Base-by-base conservation (phyloP, 495 filamentous ascomycete genomes). In the Neurospora tetraspora region DNA sequence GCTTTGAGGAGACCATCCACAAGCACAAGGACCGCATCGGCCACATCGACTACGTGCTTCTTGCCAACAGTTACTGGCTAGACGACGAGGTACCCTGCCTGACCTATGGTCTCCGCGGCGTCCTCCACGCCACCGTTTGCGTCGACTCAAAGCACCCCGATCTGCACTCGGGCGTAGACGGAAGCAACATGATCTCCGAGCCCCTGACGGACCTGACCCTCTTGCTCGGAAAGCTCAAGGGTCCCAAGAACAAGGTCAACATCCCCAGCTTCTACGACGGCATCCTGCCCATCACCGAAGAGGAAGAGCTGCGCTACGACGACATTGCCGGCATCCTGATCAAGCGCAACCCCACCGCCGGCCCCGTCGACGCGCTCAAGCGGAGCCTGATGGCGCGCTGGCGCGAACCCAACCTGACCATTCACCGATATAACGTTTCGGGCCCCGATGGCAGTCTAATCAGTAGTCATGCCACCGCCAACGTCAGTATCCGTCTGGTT, bases 1-100 rank as follows among this genome's bases (percentile, higher is more conserved):
- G 95, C 1, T 98, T 99, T 80, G 88, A 91, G 71, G 86, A 93
- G 72, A 91, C 92, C 0, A 89, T 99, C 36, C 88, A 86, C 45
- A 83, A 87, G 53, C 88, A 96, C 78, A 96, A 96, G 79, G 85
- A 88, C n/a, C 84, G 91, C 20, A 96, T 99, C 74, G 96, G 96
- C 2, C 85, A 92, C 18, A 88, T 98, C 4, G 94, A 98, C 81
- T 98, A 93, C 86, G 94, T 99, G 45, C 82, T 99, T 2, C 82
- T 98, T 6, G 96, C 96, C 1, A 98, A 98, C 82, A 97, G 94
- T 81, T 98, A 99, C 83, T 99, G 96, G 96, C 86, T 99, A 3
- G 93, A 98, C 78, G 96, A 99, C 78, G 92, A 94, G 72, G 92
- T 94, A 8, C 96, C 96, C 1, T 98, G 96, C 80, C 83, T 99